A percentile compares a stretch with the other conserved stretches of the same genome.
phyloP scores from a whole-genome alignment of 2,329 filamentous ascomycete genomes.

The Pezicula rhizophila region DNA sequence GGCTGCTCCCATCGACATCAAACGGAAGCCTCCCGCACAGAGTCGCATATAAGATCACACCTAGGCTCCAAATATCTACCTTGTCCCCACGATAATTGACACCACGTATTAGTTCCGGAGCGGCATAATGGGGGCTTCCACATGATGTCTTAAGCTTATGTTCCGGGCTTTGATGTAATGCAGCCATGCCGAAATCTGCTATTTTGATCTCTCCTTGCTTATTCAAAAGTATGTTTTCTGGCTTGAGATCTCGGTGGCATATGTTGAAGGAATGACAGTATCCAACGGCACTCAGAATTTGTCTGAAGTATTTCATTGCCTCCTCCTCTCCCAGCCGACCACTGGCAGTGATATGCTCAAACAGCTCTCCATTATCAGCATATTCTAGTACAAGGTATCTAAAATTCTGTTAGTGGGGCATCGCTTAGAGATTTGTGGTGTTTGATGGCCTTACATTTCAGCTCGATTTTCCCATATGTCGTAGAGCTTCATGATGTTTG shows the following conservation, averaged over 20 bases:
- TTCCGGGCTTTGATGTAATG: slow-evolving; percentile 72
- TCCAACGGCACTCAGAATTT: slow-evolving; percentile 85
- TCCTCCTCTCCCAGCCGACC: slow-evolving; percentile 74
- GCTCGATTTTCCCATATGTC: slow-evolving; percentile 98
- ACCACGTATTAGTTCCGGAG: slow-evolving; percentile 80
- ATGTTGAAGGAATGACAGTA: slow-evolving; percentile 95
- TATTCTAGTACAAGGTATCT: slow-evolving; percentile 95
- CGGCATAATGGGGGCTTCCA: slow-evolving; percentile 93
- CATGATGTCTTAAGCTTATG: slow-evolving; percentile 83
- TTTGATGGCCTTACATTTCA: slow-evolving; percentile 65
- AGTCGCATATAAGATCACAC: slow-evolving; percentile 83
- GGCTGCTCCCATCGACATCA: slow-evolving; percentile 36
- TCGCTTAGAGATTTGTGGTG: not conserved
- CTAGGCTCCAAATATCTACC: slow-evolving; percentile 92
- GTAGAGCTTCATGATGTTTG: slow-evolving; percentile 87
- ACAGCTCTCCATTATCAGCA: slow-evolving; percentile 65
- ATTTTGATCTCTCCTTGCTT: slow-evolving; percentile 75
- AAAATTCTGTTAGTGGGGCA: slow-evolving; percentile 19
- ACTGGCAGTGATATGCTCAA: slow-evolving; percentile 72
- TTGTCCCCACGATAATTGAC: slow-evolving; percentile 75
- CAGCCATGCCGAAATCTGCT: slow-evolving; percentile 97
- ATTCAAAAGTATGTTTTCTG: slow-evolving; percentile 90
- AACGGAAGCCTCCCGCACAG: slow-evolving; percentile 82
- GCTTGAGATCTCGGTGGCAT: slow-evolving; percentile 92
- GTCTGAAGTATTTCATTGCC: slow-evolving; percentile 79